Base-by-base conservation (phyloP, 768 basidiomycete genomes). In the Boletales sp. region DNA sequence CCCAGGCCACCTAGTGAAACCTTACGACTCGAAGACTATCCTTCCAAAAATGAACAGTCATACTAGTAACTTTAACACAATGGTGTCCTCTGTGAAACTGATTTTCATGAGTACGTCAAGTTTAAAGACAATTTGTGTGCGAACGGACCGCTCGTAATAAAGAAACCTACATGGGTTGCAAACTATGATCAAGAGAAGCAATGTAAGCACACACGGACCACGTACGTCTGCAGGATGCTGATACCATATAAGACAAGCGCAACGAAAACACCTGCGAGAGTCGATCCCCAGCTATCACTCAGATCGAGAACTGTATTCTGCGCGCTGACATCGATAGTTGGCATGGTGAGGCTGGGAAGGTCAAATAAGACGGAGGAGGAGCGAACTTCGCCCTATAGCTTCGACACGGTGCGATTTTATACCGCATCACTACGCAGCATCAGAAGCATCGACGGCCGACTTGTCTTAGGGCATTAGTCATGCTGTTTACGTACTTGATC, bases 111-210 rank as follows among this genome's bases (percentile, higher is more conserved):
- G 32, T 40, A 50, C 17, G 18, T 45, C 37, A 13, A 15, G 3
- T 40, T 9, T 15, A 19, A 18, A 17, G 2, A 9, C 8, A 19
- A 43, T 29, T 43, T 44, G 15, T 1, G 29, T n/a, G 40, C 24
- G 17, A 29, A 64, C 62, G 35, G 24, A 62, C 56, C 34, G 52
- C 21, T 61, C 62, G 19, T 64, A 62, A 51, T 64, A 62, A 19
- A 64, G 50, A 38, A 64, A 61, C 13, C 62, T 62, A 35, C 18
- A 34, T 11, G n/a, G 13, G 34, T 27, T 27, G 24, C 5, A 7
- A 4, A 27, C 24, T 8, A 7, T 34, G 34, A 29, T 35, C 27
- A 38, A 17, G n/a, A 43, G 14, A 17, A 34, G 43, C 24, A 27
- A 27, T 27, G 4, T 27, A 27, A 7, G 24, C 24, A 27, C 24